These are phyloP conservation scores for Fusarium brachygibbosum DNA, from an alignment of 2,329 filamentous ascomycete genomes.

Conservation along the genomic window DNA sequence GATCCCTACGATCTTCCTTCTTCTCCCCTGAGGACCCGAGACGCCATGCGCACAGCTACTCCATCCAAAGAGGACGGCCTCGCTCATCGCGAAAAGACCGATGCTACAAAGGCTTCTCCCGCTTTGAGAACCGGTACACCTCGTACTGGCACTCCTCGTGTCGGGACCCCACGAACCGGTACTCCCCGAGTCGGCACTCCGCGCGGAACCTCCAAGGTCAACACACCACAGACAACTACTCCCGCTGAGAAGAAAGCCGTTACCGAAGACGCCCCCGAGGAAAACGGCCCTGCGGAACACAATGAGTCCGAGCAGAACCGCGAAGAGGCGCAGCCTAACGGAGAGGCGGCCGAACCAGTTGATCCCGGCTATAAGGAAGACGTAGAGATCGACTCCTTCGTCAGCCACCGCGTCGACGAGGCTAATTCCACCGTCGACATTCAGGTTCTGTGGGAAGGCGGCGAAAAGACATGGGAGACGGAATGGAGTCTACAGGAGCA, in stretches of 20 bases:
- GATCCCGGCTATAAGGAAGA: constrained; percentile 34
- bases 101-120: constrained; percentile 28
- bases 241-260: constrained; percentile 18
- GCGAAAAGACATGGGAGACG: constrained; percentile 46
- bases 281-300: not conserved
- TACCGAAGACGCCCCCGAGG: not conserved
- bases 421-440: constrained; percentile 46
- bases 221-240: constrained; percentile 4
- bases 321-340: constrained; percentile 26
- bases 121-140: constrained; percentile 22
- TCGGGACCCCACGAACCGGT: constrained; percentile 19
- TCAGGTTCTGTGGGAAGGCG: constrained; percentile 43
- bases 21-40: constrained; percentile 34
- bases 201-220: not conserved
- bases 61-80: constrained; percentile 36
- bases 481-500: constrained; percentile 49
- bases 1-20: constrained; percentile 47
- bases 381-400: constrained; percentile 44
- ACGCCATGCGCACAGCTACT: constrained; percentile 24
- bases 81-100: constrained; percentile 31
- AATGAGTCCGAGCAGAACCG: constrained; percentile 9
- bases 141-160: constrained; percentile 22
- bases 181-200: constrained; percentile 22
- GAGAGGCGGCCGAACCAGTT: constrained; percentile 6
- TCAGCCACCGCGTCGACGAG: constrained; percentile 41